phyloP scores from a whole-genome alignment of 2,329 filamentous ascomycete genomes.

The Colletotrichum agaves region DNA sequence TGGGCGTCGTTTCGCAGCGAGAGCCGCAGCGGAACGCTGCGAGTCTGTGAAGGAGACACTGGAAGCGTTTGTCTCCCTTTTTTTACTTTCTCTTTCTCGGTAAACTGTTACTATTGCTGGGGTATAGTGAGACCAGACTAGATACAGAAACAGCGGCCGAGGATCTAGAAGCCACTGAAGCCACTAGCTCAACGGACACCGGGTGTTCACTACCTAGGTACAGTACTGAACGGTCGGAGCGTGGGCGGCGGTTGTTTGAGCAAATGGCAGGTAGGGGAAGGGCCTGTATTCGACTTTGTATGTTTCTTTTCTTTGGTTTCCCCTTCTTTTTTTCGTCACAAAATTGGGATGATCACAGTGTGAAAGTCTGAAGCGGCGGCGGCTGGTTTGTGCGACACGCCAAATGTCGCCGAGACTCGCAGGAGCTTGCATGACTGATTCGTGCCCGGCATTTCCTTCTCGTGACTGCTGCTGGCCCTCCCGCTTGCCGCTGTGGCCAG shows the following conservation, averaged over 20 bases:
- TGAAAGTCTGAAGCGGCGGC: slow-evolving; percentile 20
- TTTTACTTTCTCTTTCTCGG: slow-evolving; percentile 4
- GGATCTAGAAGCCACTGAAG: slow-evolving; percentile 36
- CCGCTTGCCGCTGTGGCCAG: slow-evolving; percentile 6
- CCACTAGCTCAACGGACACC: slow-evolving; percentile 32
- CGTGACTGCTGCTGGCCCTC: neutral
- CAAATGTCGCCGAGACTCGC: neutral
- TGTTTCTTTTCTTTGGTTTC: slow-evolving; percentile 1
- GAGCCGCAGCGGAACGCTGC: neutral
- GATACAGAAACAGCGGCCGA: slow-evolving; percentile 30
- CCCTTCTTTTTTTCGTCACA: neutral
- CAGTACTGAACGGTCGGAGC: neutral
- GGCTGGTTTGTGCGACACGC: neutral
- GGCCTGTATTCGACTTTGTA: neutral
- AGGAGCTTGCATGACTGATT: neutral
- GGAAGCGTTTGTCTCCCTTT: neutral
- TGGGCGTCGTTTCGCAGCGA: slow-evolving; percentile 9
- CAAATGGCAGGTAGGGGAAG: slow-evolving; percentile 4
- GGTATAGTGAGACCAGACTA: slow-evolving; percentile 30
- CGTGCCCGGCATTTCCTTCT: neutral
- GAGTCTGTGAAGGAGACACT: neutral
- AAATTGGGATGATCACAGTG: slow-evolving; percentile 18
- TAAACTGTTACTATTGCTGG: slow-evolving; percentile 18
- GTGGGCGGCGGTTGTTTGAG: slow-evolving; percentile 11
- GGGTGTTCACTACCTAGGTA: too few relatives aligned